phyloP scores from a whole-genome alignment of 192 early-diverging fungal species.

The Podila clonocystis region DNA sequence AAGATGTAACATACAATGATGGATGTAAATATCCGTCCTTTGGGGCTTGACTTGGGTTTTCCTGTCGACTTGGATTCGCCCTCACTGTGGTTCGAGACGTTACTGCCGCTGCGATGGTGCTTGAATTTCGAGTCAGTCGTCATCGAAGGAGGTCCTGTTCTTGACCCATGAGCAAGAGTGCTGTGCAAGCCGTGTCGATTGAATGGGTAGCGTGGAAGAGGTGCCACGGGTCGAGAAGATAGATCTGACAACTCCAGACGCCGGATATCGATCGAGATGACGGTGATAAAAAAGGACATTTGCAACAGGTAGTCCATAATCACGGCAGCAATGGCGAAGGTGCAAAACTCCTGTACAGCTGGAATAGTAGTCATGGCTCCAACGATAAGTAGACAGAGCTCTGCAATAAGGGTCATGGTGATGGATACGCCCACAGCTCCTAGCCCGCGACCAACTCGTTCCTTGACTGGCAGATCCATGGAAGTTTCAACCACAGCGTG shows the following conservation, averaged over 20 bases:
- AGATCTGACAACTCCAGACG: slow-evolving; percentile 64
- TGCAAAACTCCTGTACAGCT: slow-evolving; percentile 80
- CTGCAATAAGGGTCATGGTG: slow-evolving; percentile 61
- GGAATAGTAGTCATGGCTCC: slow-evolving; percentile 66
- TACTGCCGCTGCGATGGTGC: slow-evolving; percentile 17
- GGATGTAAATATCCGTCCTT: slow-evolving; percentile 44
- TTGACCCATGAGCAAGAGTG: neutral
- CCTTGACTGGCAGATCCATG: slow-evolving; percentile 75
- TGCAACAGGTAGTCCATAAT: slow-evolving; percentile 84
- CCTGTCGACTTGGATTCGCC: slow-evolving; percentile 5
- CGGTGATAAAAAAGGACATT: slow-evolving; percentile 82
- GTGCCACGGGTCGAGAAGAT: slow-evolving; percentile 12
- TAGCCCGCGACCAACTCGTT: slow-evolving; percentile 74
- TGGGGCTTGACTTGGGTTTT: slow-evolving; percentile 11
- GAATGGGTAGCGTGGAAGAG: slow-evolving; percentile 30
- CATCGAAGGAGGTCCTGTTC: neutral
- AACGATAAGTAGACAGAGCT: slow-evolving; percentile 66
- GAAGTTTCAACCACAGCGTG: slow-evolving; percentile 76
- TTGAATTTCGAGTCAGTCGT: neutral
- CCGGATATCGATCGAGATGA: slow-evolving; percentile 86
- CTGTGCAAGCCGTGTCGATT: slow-evolving; percentile 13
- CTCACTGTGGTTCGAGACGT: slow-evolving; percentile 17
- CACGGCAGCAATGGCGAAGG: slow-evolving; percentile 71
- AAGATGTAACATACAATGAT: slow-evolving; percentile 21
- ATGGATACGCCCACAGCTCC: slow-evolving; percentile 76